These are phyloP conservation scores for Purshia tridentata DNA, from an alignment of 306 rosid species.

Conservation along the genomic window DNA sequence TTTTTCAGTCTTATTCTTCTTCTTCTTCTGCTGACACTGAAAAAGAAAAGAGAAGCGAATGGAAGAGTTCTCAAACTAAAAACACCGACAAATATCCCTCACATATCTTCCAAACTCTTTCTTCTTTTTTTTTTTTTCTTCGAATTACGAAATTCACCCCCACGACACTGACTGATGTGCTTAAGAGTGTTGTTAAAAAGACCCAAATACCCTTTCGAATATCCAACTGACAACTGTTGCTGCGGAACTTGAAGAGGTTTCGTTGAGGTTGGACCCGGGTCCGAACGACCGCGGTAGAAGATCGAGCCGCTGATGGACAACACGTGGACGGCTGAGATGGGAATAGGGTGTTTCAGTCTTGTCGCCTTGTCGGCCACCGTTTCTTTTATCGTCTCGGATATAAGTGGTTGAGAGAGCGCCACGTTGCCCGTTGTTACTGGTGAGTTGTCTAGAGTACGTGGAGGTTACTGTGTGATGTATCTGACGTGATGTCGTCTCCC, in stretches of 20 bases:
- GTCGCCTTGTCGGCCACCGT: conserved; percentile 61
- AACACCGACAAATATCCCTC: conserved; percentile 59
- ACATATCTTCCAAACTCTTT: conserved; percentile 31
- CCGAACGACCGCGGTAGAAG: conserved; percentile 20
- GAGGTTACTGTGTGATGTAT: conserved; percentile 19
- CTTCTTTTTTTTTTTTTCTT: background rate
- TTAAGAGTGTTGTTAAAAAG: background rate
- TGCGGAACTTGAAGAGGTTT: background rate
- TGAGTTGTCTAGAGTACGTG: conserved; percentile 9
- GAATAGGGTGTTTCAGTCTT: conserved; percentile 27
- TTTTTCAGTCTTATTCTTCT: background rate
- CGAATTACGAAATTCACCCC: conserved; percentile 37
- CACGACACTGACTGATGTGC: background rate
- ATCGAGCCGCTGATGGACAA: conserved; percentile 19
- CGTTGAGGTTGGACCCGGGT: conserved; percentile 11
- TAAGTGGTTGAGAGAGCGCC: conserved; percentile 31
- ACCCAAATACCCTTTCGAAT: conserved; percentile 16
- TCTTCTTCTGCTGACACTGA: background rate
- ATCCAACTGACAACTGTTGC: background rate
- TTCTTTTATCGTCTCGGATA: background rate
- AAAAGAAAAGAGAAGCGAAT: conserved; percentile 1
- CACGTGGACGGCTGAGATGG: conserved; percentile 47
- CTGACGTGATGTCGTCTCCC: conserved; percentile 9
- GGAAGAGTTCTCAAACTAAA: conserved; percentile 10
- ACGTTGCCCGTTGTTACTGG: conserved; percentile 38